A percentile compares a stretch with the other conserved stretches of the same genome.
Evolutionary conservation across 139 green algal species (phyloP).

Genomic region (Micractinium conductrix): DNA sequence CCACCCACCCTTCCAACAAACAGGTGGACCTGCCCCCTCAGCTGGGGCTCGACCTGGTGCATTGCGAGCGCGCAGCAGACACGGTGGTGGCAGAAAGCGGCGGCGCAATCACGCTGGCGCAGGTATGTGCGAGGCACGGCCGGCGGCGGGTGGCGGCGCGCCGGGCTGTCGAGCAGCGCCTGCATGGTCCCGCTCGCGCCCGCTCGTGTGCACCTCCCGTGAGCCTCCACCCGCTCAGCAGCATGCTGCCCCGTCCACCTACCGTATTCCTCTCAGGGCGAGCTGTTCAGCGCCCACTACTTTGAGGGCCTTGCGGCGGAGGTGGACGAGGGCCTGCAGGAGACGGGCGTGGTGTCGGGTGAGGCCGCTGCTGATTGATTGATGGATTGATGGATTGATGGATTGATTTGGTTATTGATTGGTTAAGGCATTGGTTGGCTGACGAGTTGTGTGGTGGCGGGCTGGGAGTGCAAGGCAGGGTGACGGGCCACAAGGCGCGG

Average conservation of each 20-base stretch:
- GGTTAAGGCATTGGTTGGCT: too few species aligned
- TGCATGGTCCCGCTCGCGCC: too few species aligned
- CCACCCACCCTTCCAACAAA: background rate
- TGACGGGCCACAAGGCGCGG: too few species aligned
- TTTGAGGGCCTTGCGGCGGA: slow-evolving; percentile 87
- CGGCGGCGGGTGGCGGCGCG: too few species aligned
- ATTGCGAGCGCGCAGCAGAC: slow-evolving; percentile 67
- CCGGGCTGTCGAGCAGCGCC: too few species aligned
- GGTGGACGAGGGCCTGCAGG: slow-evolving; percentile 77
- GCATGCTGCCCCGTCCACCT: background rate
- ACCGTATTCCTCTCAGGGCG: slow-evolving; percentile 61
- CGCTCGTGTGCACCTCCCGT: too few species aligned
- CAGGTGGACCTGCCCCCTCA: slow-evolving; percentile 80
- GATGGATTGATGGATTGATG: too few species aligned
- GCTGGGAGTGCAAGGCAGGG: too few species aligned
- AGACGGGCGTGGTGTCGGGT: slow-evolving; percentile 33
- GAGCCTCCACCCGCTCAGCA: too few species aligned
- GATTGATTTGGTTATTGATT: too few species aligned
- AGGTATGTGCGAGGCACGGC: too few species aligned
- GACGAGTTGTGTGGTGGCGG: too few species aligned
- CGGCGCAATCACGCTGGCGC: slow-evolving; percentile 57
- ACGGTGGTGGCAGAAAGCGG: slow-evolving; percentile 45
- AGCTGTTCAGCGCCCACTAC: slow-evolving; percentile 87
- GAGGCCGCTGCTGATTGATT: background rate
- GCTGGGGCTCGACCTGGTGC: slow-evolving; percentile 82